Conservation (phyloP, 2,329 filamentous ascomycete genomes). For the Pseudogymnoascus sp. region DNA sequence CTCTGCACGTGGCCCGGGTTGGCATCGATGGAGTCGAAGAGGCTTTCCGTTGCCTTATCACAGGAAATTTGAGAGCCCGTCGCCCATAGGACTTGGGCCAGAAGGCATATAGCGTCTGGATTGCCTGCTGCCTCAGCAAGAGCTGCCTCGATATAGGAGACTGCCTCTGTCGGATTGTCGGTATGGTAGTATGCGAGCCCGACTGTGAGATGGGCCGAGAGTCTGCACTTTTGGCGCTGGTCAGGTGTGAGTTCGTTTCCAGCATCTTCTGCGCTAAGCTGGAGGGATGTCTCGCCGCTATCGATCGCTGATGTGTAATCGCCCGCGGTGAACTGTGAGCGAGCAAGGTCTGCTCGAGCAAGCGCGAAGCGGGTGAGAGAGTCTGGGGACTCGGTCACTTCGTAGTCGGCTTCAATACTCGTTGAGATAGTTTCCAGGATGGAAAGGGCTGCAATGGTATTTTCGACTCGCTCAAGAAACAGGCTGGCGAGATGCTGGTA, state of each 20-base stretch:
- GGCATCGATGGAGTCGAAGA: constrained; percentile 73
- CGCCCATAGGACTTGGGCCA: constrained; percentile 91
- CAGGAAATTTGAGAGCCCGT: constrained; percentile 69
- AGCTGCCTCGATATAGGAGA: constrained; percentile 72
- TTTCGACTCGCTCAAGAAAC: constrained; percentile 71
- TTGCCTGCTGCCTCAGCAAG: constrained; percentile 68
- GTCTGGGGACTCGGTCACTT: constrained; percentile 68
- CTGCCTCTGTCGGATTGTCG: constrained; percentile 57
- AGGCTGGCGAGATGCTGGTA: constrained; percentile 73
- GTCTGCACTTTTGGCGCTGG: constrained; percentile 59
- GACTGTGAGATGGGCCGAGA: constrained; percentile 79
- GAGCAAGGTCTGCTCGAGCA: constrained; percentile 77
- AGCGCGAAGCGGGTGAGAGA: constrained; percentile 72
- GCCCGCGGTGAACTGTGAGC: constrained; percentile 67
- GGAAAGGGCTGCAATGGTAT: constrained; percentile 55
- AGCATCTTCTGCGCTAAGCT: constrained; percentile 66
- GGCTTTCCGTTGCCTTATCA: constrained; percentile 66
- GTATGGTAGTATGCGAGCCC: constrained; percentile 75
- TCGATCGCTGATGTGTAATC: constrained; percentile 64
- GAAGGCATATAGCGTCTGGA: constrained; percentile 76
- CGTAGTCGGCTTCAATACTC: constrained; percentile 71
- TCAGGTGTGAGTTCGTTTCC: constrained; percentile 58
- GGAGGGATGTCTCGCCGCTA: constrained; percentile 72
- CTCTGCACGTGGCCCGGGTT: constrained; percentile 70
- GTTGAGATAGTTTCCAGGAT: constrained; percentile 61